A percentile compares a stretch with the other conserved stretches of the same genome.
Conservation (phyloP, 2,329 filamentous ascomycete species). For the Colletotrichum sojae region DNA sequence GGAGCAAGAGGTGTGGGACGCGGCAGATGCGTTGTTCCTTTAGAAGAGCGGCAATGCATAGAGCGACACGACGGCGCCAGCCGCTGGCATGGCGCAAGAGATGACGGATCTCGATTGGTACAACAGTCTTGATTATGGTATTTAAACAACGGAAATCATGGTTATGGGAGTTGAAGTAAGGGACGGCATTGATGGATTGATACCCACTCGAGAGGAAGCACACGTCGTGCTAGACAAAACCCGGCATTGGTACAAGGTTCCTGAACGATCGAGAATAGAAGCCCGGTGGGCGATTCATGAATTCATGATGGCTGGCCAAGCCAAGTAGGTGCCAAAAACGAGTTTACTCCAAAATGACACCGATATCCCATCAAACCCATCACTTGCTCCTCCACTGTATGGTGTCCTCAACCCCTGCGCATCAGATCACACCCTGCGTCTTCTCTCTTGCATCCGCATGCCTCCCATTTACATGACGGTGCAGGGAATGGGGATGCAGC, state of each 20-base stretch:
- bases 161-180: not conserved
- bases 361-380: not conserved
- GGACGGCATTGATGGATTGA: constrained; percentile 6
- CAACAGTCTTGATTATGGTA: too few relatives aligned
- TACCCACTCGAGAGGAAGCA: constrained; percentile 8
- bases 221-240: too few relatives aligned
- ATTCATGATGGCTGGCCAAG: constrained; percentile 9
- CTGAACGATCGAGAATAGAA: too few relatives aligned
- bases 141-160: too few relatives aligned
- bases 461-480: constrained; percentile 59
- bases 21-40: constrained; percentile 57
- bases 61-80: not conserved
- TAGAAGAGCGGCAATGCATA: constrained; percentile 41
- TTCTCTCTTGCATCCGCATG: not conserved
- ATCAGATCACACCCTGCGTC: not conserved
- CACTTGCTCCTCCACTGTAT: not conserved
- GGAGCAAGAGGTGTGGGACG: constrained; percentile 56
- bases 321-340: not conserved
- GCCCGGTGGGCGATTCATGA: constrained; percentile 2
- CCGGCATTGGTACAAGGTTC: too few relatives aligned
- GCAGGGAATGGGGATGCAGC: constrained; percentile 68
- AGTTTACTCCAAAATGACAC: not conserved
- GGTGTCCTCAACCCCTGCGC: not conserved
- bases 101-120: not conserved
- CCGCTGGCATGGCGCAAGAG: not conserved